phyloP scores from a whole-genome alignment of 345 rosid species.

The Syzygium jambos region DNA sequence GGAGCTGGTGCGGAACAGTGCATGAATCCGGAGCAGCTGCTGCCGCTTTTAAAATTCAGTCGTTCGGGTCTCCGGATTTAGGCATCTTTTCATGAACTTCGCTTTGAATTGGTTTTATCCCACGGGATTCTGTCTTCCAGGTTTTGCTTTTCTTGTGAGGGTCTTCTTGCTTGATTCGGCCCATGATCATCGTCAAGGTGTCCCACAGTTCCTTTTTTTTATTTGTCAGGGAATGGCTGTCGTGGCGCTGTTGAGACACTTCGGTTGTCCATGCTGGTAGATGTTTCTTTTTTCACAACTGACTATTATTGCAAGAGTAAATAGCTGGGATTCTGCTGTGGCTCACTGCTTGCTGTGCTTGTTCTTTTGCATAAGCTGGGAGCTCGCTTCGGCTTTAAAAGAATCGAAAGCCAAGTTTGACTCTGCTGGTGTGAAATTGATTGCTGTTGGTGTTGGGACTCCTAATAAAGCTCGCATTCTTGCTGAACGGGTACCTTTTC shows the following conservation, averaged over 20 bases:
- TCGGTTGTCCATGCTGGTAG: slow-evolving; percentile 89
- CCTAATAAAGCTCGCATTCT: slow-evolving; percentile 77
- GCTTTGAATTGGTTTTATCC: neutral
- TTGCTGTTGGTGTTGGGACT: slow-evolving; percentile 80
- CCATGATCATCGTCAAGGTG: neutral
- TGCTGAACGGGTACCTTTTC: slow-evolving; percentile 44
- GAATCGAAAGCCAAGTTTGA: slow-evolving; percentile 61
- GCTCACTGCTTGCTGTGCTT: neutral
- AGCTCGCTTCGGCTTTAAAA: slow-evolving; percentile 60
- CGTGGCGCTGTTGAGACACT: slow-evolving; percentile 81
- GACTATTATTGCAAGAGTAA: neutral
- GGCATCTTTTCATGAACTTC: neutral
- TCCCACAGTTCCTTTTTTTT: neutral
- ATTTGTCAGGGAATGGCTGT: slow-evolving; percentile 56
- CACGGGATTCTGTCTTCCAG: neutral
- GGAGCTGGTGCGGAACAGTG: neutral
- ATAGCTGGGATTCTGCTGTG: neutral
- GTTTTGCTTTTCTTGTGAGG: neutral
- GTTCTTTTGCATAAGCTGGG: slow-evolving; percentile 58
- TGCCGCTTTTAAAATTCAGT: neutral
- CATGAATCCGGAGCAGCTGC: neutral
- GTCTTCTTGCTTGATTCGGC: neutral
- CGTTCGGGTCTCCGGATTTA: neutral
- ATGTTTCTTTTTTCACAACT: neutral
- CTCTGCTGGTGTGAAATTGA: slow-evolving; percentile 68